phyloP scores from a whole-genome alignment of 2,329 filamentous ascomycete genomes.

The Diaporthe citriasiana region DNA sequence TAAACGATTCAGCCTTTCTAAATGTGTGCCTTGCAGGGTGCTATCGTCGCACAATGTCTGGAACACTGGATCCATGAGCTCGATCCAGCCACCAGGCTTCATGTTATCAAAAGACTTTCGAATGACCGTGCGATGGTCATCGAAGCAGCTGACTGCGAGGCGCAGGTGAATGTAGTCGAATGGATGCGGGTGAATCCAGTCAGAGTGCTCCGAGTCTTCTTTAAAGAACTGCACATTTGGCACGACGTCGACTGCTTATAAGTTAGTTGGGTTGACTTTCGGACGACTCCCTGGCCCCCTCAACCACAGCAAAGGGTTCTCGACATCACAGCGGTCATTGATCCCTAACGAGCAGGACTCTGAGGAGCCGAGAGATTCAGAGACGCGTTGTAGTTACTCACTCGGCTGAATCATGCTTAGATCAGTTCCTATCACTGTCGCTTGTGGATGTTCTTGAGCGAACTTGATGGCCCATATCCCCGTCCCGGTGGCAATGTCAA shows the following conservation, averaged over 20 bases:
- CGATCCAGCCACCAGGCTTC: constrained; percentile 11
- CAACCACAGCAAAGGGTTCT: neutral
- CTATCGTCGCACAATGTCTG: constrained; percentile 4
- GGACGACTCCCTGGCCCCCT: neutral
- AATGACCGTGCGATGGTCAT: constrained; percentile 17
- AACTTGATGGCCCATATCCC: constrained; percentile 41
- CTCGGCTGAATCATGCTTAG: constrained; percentile 40
- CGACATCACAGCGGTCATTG: no score
- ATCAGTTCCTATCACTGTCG: constrained; percentile 39
- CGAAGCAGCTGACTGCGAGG: constrained; percentile 15
- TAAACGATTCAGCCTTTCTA: neutral
- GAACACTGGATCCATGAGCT: constrained; percentile 23
- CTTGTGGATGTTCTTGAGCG: constrained; percentile 32
- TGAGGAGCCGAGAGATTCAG: no score
- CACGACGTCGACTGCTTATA: neutral
- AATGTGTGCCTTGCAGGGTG: neutral
- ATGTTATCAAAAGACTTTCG: neutral
- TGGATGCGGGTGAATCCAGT: neutral
- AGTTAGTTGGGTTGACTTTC: neutral
- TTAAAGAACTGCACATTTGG: constrained; percentile 27
- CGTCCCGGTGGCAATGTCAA: constrained; percentile 38
- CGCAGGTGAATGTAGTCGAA: constrained; percentile 24
- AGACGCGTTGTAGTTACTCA: neutral
- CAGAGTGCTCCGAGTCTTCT: constrained; percentile 23
- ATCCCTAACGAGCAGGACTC: neutral